Evolutionary conservation across 1,284 basidiomycete species (phyloP).

Genomic region (Naganishia albida): DNA sequence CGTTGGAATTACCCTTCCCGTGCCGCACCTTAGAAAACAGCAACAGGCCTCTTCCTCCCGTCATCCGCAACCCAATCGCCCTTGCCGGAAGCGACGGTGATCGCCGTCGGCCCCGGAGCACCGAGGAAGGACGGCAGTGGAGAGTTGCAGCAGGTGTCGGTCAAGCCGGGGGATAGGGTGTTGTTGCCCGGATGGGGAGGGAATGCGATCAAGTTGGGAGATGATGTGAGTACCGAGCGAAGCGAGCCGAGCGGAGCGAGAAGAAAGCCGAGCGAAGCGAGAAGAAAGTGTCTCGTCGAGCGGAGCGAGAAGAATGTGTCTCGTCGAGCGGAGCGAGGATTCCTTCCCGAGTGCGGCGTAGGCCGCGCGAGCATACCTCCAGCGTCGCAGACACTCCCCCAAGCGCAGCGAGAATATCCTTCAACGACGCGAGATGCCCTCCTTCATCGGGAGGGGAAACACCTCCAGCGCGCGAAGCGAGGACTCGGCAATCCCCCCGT

Average conservation of each 20-base stretch:
- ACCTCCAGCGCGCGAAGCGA: too few species aligned
- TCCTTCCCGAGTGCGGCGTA: background rate
- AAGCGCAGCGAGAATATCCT: too few species aligned
- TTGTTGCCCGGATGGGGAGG: constrained; percentile 95
- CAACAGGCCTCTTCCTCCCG: constrained; percentile 89
- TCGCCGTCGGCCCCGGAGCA: constrained; percentile 91
- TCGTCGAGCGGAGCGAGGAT: background rate
- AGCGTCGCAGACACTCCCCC: too few species aligned
- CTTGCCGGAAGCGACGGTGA: constrained; percentile 93
- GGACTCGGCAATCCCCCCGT: too few species aligned
- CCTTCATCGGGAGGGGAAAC: too few species aligned
- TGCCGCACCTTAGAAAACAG: constrained; percentile 72
- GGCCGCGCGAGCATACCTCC: too few species aligned
- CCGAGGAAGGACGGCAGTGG: constrained; percentile 74
- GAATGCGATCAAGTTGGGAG: constrained; percentile 91
- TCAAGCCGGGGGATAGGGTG: constrained; percentile 88
- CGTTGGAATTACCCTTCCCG: background rate
- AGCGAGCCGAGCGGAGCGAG: background rate
- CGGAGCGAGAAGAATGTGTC: background rate
- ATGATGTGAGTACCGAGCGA: constrained; percentile 70
- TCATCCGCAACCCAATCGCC: constrained; percentile 78
- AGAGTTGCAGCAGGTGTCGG: constrained; percentile 70
- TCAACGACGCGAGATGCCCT: too few species aligned
- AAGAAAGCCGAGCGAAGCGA: too few species aligned
- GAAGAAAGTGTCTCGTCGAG: background rate